A percentile compares a stretch with the other conserved stretches of the same genome.
phyloP scores from a whole-genome alignment of 2,329 filamentous ascomycete genomes.

The Cryphonectria radicalis region DNA sequence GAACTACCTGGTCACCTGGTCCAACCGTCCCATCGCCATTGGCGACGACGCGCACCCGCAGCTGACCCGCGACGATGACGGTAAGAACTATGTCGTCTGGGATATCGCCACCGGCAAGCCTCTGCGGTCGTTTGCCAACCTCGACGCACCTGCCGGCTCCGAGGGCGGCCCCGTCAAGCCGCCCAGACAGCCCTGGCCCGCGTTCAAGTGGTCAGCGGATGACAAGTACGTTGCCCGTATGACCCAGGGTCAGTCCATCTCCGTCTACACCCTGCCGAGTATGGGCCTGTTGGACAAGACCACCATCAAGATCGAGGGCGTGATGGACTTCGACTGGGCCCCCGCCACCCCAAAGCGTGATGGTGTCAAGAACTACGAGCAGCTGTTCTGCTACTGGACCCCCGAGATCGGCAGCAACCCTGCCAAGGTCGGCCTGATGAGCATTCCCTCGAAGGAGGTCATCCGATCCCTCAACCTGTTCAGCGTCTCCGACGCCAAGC shows the following conservation, averaged over 20 bases:
- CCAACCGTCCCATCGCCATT: constrained; percentile 88
- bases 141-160: constrained; percentile 73
- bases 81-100: constrained; percentile 99
- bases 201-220: constrained; percentile 99
- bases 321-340: constrained; percentile 98
- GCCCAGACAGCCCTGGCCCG: constrained; percentile 95
- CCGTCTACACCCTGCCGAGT: constrained; percentile 90
- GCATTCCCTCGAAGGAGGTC: constrained; percentile 90
- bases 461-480: constrained; percentile 95
- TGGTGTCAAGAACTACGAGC: constrained; percentile 88
- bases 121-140: constrained; percentile 88
- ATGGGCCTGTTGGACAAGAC: constrained; percentile 90
- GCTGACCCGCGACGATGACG: constrained; percentile 90
- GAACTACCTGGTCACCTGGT: constrained; percentile 96
- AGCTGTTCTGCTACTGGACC: constrained; percentile 98
- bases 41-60: constrained; percentile 84
- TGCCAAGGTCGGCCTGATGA: constrained; percentile 96
- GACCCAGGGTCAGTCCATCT: constrained; percentile 86
- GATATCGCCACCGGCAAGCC: constrained; percentile 89
- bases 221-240: constrained; percentile 96
- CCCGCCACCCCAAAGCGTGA: constrained; percentile 82
- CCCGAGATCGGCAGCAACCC: constrained; percentile 98
- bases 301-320: constrained; percentile 92
- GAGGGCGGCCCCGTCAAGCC: constrained; percentile 70
- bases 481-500: constrained; percentile 95